A percentile compares a stretch with the other conserved stretches of the same genome.
phyloP scores from a whole-genome alignment of 768 basidiomycete genomes.

The Serendipita sp. region DNA sequence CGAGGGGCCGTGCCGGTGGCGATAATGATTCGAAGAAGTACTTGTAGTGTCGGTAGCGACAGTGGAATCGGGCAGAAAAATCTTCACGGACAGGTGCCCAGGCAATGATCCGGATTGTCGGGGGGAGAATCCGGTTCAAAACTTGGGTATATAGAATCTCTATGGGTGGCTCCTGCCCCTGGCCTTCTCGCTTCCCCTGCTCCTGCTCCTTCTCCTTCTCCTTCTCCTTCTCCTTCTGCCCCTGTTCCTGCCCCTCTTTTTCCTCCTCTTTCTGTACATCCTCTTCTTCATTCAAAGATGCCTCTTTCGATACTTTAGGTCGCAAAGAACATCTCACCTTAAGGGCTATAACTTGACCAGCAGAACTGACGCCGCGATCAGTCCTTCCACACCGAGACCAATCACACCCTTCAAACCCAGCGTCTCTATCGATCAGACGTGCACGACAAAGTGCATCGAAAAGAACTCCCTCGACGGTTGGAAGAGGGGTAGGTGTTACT shows the following conservation, averaged over 20 bases:
- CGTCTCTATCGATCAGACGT: constrained; percentile 54
- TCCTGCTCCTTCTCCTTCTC: not conserved
- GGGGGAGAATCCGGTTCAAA: constrained; percentile 77
- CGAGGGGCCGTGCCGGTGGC: constrained; percentile 32
- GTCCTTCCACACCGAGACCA: constrained; percentile 90
- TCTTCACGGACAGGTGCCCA: constrained; percentile 73
- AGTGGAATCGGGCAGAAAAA: constrained; percentile 84
- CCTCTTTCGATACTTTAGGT: not conserved
- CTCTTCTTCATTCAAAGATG: constrained; percentile 9
- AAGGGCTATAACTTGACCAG: constrained; percentile 82
- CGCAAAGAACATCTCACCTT: constrained; percentile 65
- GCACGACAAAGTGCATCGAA: constrained; percentile 65
- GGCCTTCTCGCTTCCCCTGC: not conserved
- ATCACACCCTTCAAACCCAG: constrained; percentile 68
- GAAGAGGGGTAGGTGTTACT: constrained; percentile 46
- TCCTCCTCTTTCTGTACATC: not conserved
- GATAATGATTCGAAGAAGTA: constrained; percentile 68
- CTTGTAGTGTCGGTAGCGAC: constrained; percentile 83
- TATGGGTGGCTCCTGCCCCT: not conserved
- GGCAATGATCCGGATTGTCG: constrained; percentile 76
- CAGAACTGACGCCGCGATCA: constrained; percentile 87
- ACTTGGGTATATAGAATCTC: constrained; percentile 47
- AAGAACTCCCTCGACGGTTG: constrained; percentile 82
- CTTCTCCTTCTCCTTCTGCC: not conserved
- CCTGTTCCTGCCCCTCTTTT: not conserved